These are phyloP conservation scores for Forsythia viridissima DNA, from an alignment of 257 asterid genomes.

Conservation along the genomic window DNA sequence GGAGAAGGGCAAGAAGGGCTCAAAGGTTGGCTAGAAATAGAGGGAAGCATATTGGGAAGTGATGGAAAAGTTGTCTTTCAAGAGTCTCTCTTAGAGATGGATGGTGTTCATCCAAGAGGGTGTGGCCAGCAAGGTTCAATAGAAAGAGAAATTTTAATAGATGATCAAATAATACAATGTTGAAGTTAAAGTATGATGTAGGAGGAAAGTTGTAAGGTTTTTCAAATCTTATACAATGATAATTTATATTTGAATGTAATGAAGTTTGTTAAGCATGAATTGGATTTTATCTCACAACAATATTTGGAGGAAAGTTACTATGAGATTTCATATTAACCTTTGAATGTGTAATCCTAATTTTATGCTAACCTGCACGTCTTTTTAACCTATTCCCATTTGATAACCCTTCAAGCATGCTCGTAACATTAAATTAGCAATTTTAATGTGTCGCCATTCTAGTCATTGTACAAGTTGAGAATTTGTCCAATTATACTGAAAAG, in stretches of 20 bases:
- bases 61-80: constrained; percentile 10
- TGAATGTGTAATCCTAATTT: too few relatives aligned
- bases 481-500: too few relatives aligned
- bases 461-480: too few relatives aligned
- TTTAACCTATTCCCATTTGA: too few relatives aligned
- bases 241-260: not conserved
- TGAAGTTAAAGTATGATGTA: not conserved
- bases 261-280: not conserved
- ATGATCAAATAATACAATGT: not conserved
- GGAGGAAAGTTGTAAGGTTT: not conserved
- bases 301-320: too few relatives aligned
- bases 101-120: constrained; percentile 53
- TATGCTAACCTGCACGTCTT: too few relatives aligned
- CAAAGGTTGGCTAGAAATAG: constrained; percentile 31
- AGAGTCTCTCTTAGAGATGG: constrained; percentile 50
- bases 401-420: too few relatives aligned
- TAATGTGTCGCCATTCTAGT: too few relatives aligned
- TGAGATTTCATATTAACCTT: too few relatives aligned
- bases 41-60: constrained; percentile 47
- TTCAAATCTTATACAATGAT: not conserved
- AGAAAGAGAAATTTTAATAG: not conserved
- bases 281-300: too few relatives aligned
- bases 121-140: constrained; percentile 1
- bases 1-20: constrained; percentile 44
- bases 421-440: too few relatives aligned